Evolutionary conservation across 176 grass and related monocot species (phyloP).

Genomic region (Oryza officinalis): DNA sequence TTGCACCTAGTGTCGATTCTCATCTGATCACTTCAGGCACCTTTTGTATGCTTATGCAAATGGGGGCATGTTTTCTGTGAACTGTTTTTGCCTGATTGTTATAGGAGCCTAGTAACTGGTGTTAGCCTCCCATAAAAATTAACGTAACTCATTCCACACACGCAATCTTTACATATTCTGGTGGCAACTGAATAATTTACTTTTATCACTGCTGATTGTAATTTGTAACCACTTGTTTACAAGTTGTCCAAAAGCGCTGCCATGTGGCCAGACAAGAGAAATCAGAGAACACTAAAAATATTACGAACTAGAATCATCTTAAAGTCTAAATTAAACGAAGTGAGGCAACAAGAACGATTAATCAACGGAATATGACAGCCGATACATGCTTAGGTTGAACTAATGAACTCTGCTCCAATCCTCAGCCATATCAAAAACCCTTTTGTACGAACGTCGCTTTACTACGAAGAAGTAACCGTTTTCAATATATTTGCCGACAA

Average conservation of each 20-base stretch:
- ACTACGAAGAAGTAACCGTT: not conserved
- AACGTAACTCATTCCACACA: not conserved
- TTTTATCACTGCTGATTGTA: not conserved
- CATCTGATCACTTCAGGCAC: not conserved
- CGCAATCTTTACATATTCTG: not conserved
- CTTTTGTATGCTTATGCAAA: not conserved
- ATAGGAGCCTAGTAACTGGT: not conserved
- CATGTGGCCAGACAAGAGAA: not conserved
- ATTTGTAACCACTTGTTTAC: not conserved
- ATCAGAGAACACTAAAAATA: not conserved
- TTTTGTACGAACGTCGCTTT: not conserved
- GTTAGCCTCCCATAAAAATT: not conserved
- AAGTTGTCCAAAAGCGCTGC: not conserved
- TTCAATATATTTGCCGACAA: constrained; percentile 4
- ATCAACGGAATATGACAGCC: constrained; percentile 10
- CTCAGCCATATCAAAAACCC: not conserved
- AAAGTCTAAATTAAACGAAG: constrained; percentile 6
- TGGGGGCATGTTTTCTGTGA: not conserved
- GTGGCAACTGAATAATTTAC: not conserved
- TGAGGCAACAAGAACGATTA: not conserved
- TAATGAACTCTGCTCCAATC: not conserved
- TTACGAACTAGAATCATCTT: not conserved
- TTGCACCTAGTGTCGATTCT: not conserved
- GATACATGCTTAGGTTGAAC: constrained; percentile 24
- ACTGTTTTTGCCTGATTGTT: not conserved